phyloP scores from a whole-genome alignment of 306 rosid genomes.

The Citrullus colocynthis region DNA sequence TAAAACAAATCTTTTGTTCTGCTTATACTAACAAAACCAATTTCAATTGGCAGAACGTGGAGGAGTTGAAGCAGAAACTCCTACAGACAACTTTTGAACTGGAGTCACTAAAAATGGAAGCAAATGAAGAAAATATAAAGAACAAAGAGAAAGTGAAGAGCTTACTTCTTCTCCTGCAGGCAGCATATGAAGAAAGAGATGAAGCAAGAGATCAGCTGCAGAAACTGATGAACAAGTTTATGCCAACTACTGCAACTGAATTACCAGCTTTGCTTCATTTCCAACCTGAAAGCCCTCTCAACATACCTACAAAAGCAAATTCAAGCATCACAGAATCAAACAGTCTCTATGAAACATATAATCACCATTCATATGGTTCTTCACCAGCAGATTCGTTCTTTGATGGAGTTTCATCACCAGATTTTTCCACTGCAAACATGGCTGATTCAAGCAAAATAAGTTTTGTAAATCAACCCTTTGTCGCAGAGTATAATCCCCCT shows the following conservation, averaged over 20 bases:
- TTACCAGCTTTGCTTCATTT: slow-evolving; percentile 3
- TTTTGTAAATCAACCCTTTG: slow-evolving; percentile 18
- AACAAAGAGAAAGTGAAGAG: slow-evolving; percentile 21
- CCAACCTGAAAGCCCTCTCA: slow-evolving; percentile 21
- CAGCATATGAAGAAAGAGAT: slow-evolving; percentile 43
- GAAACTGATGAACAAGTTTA: slow-evolving; percentile 18
- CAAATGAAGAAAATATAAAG: slow-evolving; percentile 24
- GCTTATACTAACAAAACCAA: slow-evolving; percentile 1
- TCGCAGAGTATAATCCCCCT: slow-evolving; percentile 10
- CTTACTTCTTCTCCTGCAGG: slow-evolving; percentile 21
- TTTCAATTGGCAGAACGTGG: slow-evolving; percentile 28
- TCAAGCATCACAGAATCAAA: slow-evolving; percentile 45
- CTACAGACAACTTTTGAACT: slow-evolving; percentile 25
- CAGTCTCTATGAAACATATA: slow-evolving; percentile 36
- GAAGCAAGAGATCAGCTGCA: slow-evolving; percentile 46
- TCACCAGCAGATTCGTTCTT: slow-evolving; percentile 57
- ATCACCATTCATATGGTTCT: slow-evolving; percentile 36
- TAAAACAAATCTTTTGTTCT: not conserved
- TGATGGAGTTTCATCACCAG: slow-evolving; percentile 50
- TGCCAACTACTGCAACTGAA: slow-evolving; percentile 13
- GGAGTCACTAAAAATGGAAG: slow-evolving; percentile 20
- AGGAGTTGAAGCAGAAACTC: slow-evolving; percentile 39
- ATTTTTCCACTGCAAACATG: slow-evolving; percentile 38
- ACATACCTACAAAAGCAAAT: slow-evolving; percentile 44
- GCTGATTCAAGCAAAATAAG: slow-evolving; percentile 33